Base-by-base conservation (phyloP, 2,329 filamentous ascomycete species). In the Monosporascus cannonballus region DNA sequence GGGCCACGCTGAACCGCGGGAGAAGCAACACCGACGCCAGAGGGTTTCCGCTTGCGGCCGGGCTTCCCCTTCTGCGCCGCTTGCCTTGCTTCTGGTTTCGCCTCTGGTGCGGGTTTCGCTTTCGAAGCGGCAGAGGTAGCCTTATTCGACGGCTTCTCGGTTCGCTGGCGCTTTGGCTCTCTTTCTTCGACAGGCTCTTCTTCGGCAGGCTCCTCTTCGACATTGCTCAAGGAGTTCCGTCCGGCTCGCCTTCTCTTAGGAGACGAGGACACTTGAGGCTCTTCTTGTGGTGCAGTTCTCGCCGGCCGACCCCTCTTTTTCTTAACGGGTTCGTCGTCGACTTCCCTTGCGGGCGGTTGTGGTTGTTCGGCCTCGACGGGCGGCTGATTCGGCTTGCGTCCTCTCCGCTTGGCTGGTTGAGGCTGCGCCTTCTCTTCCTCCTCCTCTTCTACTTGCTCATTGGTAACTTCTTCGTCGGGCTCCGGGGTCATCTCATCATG, bases 1-100 rank as follows among this genome's bases (percentile, higher is more conserved):
- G 80, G 80, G 0, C 78, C 78, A 8, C 76, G 76, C 38, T 80
- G 77, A 9, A 81, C 69, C 3, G 64, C 64, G 1, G 76, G 76
- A 24, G 74, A 72, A 37, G 81, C 79, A 41, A 67, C 71, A 2
- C 69, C 73, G 3, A 73, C 68, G 3, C 68, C 67, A n/a, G 72
- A 66, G 20, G 66, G 73, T 54, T 71, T 72, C 56, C 65, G 67
- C 57, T 67, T 70, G 20, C 67, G 62, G 42, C 66, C 65, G 1
- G 62, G 64, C 46, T 70, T 69, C 3, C 55, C 57, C 47, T 67
- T 67, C 47, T 61, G 59, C 48, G 64, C 58, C 56, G 58, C 56
- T 47, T 56, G 52, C n/a, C 53, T 49, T 39, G 58, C 46, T 53
- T 63, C 63, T 42, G 63, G 30, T 34, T 34, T 51, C 18, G 39